Evolutionary conservation across 208 protist species (phyloP), one percentile per base, ranked within the genome.

Genomic region (Borovskyia barvae): DNA sequence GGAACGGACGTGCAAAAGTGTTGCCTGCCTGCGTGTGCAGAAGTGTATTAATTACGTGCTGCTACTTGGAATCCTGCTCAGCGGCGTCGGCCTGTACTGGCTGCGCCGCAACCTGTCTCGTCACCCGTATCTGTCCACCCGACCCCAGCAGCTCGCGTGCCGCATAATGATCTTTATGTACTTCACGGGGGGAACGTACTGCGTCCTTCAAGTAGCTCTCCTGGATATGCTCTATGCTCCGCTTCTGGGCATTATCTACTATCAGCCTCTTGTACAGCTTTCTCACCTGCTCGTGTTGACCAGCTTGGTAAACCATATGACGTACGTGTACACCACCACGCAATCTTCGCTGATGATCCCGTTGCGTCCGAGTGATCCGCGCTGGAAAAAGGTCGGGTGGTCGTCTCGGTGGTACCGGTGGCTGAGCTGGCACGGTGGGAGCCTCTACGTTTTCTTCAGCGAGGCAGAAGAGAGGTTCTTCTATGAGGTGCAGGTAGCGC

Each of bases 161-260:
- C 82, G 83, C 37, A 68, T 91, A 8, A 82, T 94, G 56, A 90
- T 92, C 45, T 94, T 94, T 56, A 56, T 92, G 30, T 90, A 90
- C 42, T 67, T 67, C 55, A 82, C 76, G 2, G 67, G 74, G 9
- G 51, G 80, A 1, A 22, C 85, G 1, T 94, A 94, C 72, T 67
- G 83, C 26, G 48, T 90, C 2, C 41, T 75, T 2, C 77, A 82
- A 42, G 69, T 75, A 2, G 46, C 76, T 29, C 59, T 90, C 15
- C 67, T 85, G 19, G 47, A 57, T 6, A 45, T 76, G 0, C 42
- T 80, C 33, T 87, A 85, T 59, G 53, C 73, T 14, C 71, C 84
- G 46, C 68, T 88, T 43, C 32, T 86, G 28, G 75, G 42, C 11
- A 68, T 92, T 32, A 78, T 88, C 33, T 72, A 76, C 26, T 90